Evolutionary conservation across 306 rosid species (phyloP).

Genomic region (Acacia confusa): DNA sequence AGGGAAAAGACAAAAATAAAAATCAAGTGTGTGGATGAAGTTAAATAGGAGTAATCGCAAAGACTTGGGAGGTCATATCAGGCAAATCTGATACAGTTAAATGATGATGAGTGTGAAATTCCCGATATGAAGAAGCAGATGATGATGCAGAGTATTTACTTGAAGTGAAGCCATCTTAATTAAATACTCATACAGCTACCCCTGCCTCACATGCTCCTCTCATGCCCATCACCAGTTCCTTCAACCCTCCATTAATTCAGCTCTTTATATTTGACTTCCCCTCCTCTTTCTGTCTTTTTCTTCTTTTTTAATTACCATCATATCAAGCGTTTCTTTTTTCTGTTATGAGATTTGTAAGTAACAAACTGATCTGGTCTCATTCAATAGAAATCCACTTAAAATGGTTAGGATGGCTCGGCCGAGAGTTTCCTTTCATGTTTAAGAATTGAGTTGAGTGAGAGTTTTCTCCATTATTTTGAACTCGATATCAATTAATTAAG

Average conservation of each 20-base stretch:
- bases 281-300: not conserved
- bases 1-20: not conserved
- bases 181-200: not conserved
- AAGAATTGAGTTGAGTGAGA: no score
- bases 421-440: no score
- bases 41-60: not conserved
- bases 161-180: not conserved
- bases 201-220: constrained; percentile 33
- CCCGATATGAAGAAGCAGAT: not conserved
- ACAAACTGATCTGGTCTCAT: no score
- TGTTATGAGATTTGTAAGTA: no score
- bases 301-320: no score
- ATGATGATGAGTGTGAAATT: not conserved
- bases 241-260: constrained; percentile 45
- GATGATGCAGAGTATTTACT: not conserved
- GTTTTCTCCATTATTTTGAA: no score
- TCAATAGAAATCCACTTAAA: no score
- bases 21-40: not conserved
- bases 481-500: no score
- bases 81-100: not conserved
- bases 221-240: constrained; percentile 35
- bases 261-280: constrained; percentile 40
- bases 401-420: no score
- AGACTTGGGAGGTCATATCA: not conserved
- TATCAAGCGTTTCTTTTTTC: no score